Percentiles rank a stretch among this genome's conserved stretches.
These are phyloP conservation scores for Plasmopara halstedii DNA, from an alignment of 352 stramenopile genomes.

Conservation along the genomic window DNA sequence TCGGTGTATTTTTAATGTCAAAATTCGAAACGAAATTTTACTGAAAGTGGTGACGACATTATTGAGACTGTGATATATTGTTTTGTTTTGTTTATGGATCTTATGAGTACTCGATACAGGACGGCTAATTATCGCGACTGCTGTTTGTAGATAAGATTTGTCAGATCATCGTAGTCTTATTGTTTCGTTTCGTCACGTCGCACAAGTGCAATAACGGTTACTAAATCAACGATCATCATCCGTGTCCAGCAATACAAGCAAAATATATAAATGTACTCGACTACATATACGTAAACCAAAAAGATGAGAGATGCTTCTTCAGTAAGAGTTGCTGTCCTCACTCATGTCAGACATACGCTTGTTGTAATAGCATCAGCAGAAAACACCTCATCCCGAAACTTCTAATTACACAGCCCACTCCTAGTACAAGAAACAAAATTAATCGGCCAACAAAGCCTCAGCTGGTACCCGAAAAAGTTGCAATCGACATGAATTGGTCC, in stretches of 20 bases:
- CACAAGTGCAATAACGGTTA: conserved; percentile 48
- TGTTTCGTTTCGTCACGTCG: conserved; percentile 53
- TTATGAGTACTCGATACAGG: too few species aligned
- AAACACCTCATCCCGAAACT: too few species aligned
- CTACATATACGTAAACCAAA: too few species aligned
- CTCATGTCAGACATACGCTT: conserved; percentile 84
- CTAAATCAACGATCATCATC: conserved; percentile 61
- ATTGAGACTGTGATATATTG: conserved; percentile 2
- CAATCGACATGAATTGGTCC: conserved; percentile 88
- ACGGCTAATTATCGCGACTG: too few species aligned
- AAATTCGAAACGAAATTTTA: too few species aligned
- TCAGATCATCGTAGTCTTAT: conserved; percentile 89
- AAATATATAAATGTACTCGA: not conserved
- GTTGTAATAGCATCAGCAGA: conserved; percentile 65
- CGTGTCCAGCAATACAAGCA: conserved; percentile 17
- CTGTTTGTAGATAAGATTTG: conserved; percentile 19
- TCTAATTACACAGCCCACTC: too few species aligned
- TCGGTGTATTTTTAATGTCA: too few species aligned
- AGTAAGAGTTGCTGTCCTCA: conserved; percentile 55
- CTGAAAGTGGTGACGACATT: too few species aligned
- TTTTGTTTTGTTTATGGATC: too few species aligned
- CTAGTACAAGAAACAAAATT: conserved; percentile 3
- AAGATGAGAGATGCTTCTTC: too few species aligned
- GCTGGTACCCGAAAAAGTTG: conserved; percentile 86
- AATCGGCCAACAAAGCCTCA: conserved; percentile 47